Evolutionary conservation across 805 yeast genomes (phyloP).

Genomic region (Lachancea quebecensis): DNA sequence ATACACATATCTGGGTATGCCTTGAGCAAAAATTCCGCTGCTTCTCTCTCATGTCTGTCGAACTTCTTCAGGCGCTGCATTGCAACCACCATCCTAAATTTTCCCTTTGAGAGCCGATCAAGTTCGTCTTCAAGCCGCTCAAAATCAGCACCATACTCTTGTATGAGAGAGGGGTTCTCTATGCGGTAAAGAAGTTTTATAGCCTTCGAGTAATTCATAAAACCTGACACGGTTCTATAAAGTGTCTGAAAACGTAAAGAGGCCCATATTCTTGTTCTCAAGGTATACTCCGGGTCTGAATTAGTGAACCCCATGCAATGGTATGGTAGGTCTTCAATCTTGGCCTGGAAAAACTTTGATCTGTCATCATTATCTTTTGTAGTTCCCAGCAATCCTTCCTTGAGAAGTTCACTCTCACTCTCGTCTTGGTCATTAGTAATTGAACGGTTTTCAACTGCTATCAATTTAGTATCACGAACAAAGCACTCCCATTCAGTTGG

Average conservation of each 20-base stretch:
- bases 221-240: slow-evolving; percentile 77
- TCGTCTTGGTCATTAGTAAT: slow-evolving; percentile 3
- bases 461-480: slow-evolving; percentile 64
- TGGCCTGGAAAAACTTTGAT: slow-evolving; percentile 28
- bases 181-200: slow-evolving; percentile 59
- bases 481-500: slow-evolving; percentile 76
- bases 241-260: slow-evolving; percentile 77
- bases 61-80: slow-evolving; percentile 80
- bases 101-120: slow-evolving; percentile 67
- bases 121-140: slow-evolving; percentile 58
- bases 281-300: slow-evolving; percentile 52
- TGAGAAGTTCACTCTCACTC: slow-evolving; percentile 1
- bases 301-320: slow-evolving; percentile 68
- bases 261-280: slow-evolving; percentile 83
- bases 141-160: slow-evolving; percentile 38
- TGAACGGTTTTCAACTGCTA: slow-evolving; percentile 48
- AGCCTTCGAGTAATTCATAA: slow-evolving; percentile 71
- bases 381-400: not conserved
- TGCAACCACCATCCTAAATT: slow-evolving; percentile 73
- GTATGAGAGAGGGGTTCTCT: slow-evolving; percentile 53
- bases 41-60: slow-evolving; percentile 55
- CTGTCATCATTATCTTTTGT: slow-evolving; percentile 4
- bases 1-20: slow-evolving; percentile 64
- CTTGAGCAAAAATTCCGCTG: slow-evolving; percentile 57
- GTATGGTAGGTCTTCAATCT: slow-evolving; percentile 58